These are phyloP conservation scores for Xanthoceras sorbifolium DNA, from an alignment of 345 rosid genomes.

Conservation along the genomic window DNA sequence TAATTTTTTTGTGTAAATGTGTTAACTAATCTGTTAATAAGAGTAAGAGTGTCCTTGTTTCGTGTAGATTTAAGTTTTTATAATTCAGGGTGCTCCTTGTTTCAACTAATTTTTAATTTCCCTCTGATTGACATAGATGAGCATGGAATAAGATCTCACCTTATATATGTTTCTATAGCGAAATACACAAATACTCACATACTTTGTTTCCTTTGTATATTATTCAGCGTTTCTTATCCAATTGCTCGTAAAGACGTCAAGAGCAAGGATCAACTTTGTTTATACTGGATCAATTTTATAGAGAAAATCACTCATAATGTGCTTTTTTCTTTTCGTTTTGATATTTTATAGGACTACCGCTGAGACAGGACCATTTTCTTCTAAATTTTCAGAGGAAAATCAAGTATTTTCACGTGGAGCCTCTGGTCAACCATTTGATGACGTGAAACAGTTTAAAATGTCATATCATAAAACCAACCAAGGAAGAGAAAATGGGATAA, in stretches of 20 bases:
- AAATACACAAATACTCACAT: background rate
- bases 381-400: slow-evolving; percentile 30
- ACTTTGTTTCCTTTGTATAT: background rate
- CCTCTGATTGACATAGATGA: background rate
- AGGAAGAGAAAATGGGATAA: slow-evolving; percentile 43
- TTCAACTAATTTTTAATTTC: background rate
- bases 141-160: background rate
- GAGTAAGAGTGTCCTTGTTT: background rate
- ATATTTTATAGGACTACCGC: slow-evolving; percentile 44
- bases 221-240: background rate
- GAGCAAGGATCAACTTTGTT: background rate
- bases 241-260: background rate
- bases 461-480: slow-evolving; percentile 41
- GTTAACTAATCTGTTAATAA: background rate
- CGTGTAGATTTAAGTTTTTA: background rate
- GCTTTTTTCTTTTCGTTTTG: slow-evolving; percentile 1
- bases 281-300: background rate
- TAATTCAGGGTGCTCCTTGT: background rate
- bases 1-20: background rate
- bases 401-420: slow-evolving; percentile 38
- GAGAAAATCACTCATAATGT: slow-evolving; percentile 7
- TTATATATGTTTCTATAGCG: background rate
- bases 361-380: slow-evolving; percentile 29
- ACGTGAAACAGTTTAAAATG: slow-evolving; percentile 54
- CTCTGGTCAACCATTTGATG: slow-evolving; percentile 37